phyloP scores from a whole-genome alignment of 2,329 filamentous ascomycete species.

The Chaetomiaceae sp. region DNA sequence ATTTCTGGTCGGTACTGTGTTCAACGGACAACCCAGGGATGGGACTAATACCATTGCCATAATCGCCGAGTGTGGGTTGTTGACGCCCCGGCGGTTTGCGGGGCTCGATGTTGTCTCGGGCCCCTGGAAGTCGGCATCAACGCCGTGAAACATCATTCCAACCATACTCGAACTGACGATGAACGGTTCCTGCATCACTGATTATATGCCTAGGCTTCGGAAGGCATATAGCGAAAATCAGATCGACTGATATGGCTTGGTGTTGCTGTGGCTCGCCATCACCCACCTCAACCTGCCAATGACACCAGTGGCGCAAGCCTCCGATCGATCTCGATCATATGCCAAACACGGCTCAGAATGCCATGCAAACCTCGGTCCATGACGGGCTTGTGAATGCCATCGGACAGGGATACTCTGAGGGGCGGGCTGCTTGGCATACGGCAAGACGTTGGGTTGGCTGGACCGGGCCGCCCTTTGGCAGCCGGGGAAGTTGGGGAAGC shows the following conservation, averaged over 20 bases:
- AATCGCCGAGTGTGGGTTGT: not conserved
- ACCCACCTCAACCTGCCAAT: not conserved
- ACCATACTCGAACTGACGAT: no score
- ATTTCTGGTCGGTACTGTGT: no score
- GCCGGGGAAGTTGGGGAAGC: not conserved
- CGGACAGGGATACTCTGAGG: not conserved
- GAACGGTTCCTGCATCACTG: no score
- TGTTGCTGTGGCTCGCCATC: no score
- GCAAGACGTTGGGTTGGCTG: not conserved
- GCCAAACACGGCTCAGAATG: not conserved
- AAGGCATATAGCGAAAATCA: no score
- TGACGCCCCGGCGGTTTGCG: not conserved
- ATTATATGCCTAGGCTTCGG: no score
- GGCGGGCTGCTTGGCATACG: not conserved
- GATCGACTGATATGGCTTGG: no score
- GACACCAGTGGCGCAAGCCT: not conserved
- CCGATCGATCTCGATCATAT: constrained; percentile 3
- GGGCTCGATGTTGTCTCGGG: not conserved
- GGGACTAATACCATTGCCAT: not conserved
- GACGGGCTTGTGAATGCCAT: not conserved
- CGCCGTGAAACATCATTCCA: not conserved
- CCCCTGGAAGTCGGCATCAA: not conserved
- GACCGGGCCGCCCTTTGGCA: not conserved
- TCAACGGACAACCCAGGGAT: no score
- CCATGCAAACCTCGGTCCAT: not conserved